These are phyloP conservation scores for Bruguiera parviflora DNA, from an alignment of 345 rosid species.

Conservation along the genomic window DNA sequence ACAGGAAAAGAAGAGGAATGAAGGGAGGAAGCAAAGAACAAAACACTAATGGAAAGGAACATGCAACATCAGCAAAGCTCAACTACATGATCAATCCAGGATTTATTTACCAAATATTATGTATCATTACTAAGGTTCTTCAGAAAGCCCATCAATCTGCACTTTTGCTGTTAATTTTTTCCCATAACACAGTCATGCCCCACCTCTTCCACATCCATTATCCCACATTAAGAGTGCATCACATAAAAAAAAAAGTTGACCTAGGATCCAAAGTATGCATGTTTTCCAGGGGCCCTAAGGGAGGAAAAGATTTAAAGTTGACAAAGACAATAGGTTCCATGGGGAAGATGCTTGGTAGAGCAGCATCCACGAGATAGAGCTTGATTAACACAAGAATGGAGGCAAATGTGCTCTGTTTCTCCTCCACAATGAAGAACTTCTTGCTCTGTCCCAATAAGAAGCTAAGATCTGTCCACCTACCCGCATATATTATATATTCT, in stretches of 20 bases:
- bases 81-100: neutral
- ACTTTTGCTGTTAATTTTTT: neutral
- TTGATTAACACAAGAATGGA: neutral
- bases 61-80: neutral
- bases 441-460: neutral
- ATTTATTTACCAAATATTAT: neutral
- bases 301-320: neutral
- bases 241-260: neutral
- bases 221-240: neutral
- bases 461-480: neutral
- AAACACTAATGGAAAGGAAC: neutral
- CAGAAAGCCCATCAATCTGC: neutral
- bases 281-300: neutral
- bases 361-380: neutral
- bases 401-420: neutral
- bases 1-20: neutral
- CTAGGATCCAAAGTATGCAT: neutral
- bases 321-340: neutral
- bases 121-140: neutral
- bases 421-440: neutral
- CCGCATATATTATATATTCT: no score
- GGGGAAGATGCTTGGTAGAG: neutral
- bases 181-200: neutral
- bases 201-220: neutral
- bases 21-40: neutral